Conservation (phyloP, 305 asterid species). For the Solanum hybrid region DNA sequence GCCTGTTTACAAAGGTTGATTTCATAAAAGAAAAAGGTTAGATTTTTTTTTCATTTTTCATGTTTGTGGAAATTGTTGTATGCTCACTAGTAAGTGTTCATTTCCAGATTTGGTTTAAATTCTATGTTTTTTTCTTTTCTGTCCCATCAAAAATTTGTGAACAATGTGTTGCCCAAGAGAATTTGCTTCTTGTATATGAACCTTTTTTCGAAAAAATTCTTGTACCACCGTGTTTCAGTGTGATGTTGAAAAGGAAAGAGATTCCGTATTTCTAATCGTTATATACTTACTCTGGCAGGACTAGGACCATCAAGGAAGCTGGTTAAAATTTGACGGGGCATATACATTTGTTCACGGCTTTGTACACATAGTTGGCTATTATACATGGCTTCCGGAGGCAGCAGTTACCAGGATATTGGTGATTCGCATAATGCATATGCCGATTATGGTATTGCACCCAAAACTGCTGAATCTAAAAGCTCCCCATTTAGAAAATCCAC, state of each 20-base stretch:
- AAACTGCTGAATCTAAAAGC: conserved; percentile 34
- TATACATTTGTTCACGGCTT: not conserved
- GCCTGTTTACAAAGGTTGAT: not conserved
- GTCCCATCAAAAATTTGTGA: not conserved
- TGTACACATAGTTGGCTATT: not conserved
- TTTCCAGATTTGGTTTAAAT: not conserved
- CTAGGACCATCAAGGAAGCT: not conserved
- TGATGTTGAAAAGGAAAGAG: not conserved
- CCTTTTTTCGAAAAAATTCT: not conserved
- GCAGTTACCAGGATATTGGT: conserved; percentile 23
- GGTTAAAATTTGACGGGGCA: not conserved
- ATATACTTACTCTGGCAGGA: not conserved
- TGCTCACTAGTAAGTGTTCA: not conserved
- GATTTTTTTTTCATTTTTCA: not conserved
- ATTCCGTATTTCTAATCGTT: not conserved
- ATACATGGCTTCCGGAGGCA: conserved; percentile 55
- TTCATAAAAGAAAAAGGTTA: not conserved
- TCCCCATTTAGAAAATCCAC: conserved; percentile 39
- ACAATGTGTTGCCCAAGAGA: not conserved
- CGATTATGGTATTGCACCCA: conserved; percentile 39
- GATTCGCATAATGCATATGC: conserved; percentile 25
- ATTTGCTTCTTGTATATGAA: not conserved
- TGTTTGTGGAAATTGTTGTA: not conserved
- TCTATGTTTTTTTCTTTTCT: not conserved
- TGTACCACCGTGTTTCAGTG: not conserved